phyloP scores from a whole-genome alignment of 2,329 filamentous ascomycete species.

The Pseudogymnoascus sp. region DNA sequence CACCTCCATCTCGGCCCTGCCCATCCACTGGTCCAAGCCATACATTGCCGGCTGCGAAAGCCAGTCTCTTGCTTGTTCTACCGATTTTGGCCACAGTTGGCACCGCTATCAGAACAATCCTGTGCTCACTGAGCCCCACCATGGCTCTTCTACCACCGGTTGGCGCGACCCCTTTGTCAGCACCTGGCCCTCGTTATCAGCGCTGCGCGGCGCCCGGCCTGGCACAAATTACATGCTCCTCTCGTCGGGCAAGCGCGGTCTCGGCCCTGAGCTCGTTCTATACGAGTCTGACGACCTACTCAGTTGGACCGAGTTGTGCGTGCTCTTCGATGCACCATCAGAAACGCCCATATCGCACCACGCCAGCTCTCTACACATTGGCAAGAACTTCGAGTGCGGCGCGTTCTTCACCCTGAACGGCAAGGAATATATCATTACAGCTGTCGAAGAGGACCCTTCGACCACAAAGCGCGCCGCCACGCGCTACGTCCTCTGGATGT shows the following conservation, averaged over 20 bases:
- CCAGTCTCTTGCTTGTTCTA: constrained; percentile 20
- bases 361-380: constrained; percentile 14
- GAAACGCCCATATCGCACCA: constrained; percentile 12
- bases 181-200: constrained; percentile 16
- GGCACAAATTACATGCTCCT: constrained; percentile 20
- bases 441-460: constrained; percentile 10
- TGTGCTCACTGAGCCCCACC: constrained; percentile 16
- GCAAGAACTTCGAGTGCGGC: constrained; percentile 21
- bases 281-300: constrained; percentile 19
- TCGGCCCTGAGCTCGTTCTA: constrained; percentile 17
- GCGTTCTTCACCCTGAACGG: constrained; percentile 20
- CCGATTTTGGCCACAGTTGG: constrained; percentile 20
- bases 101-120: constrained; percentile 16
- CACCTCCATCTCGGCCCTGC: constrained; percentile 19
- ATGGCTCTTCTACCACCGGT: constrained; percentile 15
- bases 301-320: constrained; percentile 17
- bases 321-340: constrained; percentile 14
- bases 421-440: constrained; percentile 19
- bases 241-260: constrained; percentile 16
- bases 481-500: not conserved
- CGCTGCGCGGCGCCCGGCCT: constrained; percentile 6
- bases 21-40: constrained; percentile 20
- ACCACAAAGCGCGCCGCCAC: no score
- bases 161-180: constrained; percentile 22
- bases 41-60: constrained; percentile 21